Evolutionary conservation across 1,284 basidiomycete genomes (phyloP).

Genomic region (Gomphus sp.): DNA sequence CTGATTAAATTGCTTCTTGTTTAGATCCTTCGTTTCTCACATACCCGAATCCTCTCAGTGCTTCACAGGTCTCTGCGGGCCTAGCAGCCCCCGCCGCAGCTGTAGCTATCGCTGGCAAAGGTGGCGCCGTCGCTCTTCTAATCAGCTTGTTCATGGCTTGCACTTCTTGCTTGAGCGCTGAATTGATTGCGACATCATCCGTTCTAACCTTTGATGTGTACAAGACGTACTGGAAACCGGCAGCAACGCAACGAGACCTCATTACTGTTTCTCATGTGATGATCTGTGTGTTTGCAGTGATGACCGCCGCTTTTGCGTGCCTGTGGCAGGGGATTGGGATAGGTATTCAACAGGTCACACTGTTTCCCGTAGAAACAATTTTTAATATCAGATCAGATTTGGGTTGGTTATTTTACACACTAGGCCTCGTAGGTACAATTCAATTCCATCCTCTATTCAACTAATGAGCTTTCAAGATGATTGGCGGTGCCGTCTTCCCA

Average conservation of each 20-base stretch:
- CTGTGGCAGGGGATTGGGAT: constrained; percentile 40
- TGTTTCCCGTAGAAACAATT: constrained; percentile 21
- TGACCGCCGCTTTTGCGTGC: too few species aligned
- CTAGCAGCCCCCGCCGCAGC: too few species aligned
- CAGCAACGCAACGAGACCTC: too few species aligned
- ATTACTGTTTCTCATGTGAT: too few species aligned
- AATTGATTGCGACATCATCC: too few species aligned
- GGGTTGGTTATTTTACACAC: constrained; percentile 18
- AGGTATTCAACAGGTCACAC: constrained; percentile 24
- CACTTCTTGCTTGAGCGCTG: too few species aligned
- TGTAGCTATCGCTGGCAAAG: constrained; percentile 23
- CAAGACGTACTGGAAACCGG: too few species aligned
- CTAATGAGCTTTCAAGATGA: not conserved
- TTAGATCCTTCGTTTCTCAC: not conserved
- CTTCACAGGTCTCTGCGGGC: too few species aligned
- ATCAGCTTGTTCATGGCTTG: too few species aligned
- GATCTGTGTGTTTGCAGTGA: constrained; percentile 30
- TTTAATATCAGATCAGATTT: constrained; percentile 12
- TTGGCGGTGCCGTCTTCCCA: constrained; percentile 21
- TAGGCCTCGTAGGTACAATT: constrained; percentile 25
- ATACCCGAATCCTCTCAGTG: too few species aligned
- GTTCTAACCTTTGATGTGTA: too few species aligned
- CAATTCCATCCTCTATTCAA: not conserved
- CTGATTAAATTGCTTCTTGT: constrained; percentile 5
- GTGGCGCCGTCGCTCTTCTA: constrained; percentile 21